Evolutionary conservation across 306 rosid genomes (phyloP), one percentile per base, ranked within the genome.

Genomic region (Coriaria nepalensis): DNA sequence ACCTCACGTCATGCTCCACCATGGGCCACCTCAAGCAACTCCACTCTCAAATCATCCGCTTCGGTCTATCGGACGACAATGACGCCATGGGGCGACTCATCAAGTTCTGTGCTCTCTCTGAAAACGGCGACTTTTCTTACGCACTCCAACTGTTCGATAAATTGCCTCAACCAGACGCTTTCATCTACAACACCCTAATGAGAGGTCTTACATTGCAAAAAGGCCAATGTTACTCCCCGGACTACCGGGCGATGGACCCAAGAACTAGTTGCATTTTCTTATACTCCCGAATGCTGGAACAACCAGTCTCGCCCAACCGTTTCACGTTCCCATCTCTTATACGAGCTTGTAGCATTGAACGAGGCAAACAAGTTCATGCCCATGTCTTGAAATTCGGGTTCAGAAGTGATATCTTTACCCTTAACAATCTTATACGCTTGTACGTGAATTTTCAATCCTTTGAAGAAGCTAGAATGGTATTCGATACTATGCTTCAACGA

Each of bases 1-100:
- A 42, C 42, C 62, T 57, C 10, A 39, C 20, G 6, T 33, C 73
- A 48, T 72, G 82, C 45, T 69, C 78, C 6, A 49, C 52, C 49
- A 74, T 83, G 94, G 59, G 56, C 9, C 67, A 76, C 43, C 74
- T 74, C 40, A 79, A 55, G 77, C 85, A 83, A 37, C 52, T 53
- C 7, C 90, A 83, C 47, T 77, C 78, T 43, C 71, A 66, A 13
- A 46, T 74, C 61, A 15, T 83, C 33, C 71, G 73, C 13, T 53
- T 62, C 0, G 94, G 86, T 42, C 90, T 77, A 59, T 67, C 82
- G 1, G 35, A 61, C 7, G 62, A 77, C 62, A 72, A 69, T 47
- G 61, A 72, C 9, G 68, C 88, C 29, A 60, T 83, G 61, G 75
- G 82, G 10, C 64, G 73, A 9, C 52, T 79, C 50, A 14, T 83